Evolutionary conservation across 495 filamentous ascomycete species (phyloP).

Genomic region (Penicillium roqueforti): DNA sequence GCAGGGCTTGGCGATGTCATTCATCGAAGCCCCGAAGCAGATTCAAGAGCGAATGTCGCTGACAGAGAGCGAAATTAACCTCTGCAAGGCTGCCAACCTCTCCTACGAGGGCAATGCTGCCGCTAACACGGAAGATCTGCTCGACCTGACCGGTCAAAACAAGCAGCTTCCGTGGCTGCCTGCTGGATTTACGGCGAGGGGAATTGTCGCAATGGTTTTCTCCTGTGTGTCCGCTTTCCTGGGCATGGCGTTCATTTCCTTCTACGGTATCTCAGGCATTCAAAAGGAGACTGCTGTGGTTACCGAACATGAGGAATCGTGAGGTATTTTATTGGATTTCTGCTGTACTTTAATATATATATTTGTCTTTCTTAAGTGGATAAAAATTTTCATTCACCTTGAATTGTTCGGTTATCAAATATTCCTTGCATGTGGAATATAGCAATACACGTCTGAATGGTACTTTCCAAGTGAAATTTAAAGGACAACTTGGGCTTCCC

Average conservation of each 20-base stretch:
- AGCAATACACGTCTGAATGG: too few relatives aligned
- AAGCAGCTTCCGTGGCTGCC: slow-evolving; percentile 54
- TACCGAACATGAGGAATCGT: background rate
- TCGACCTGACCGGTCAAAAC: slow-evolving; percentile 63
- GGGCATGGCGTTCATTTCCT: slow-evolving; percentile 63
- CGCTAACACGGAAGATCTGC: slow-evolving; percentile 56
- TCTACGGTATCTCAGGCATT: slow-evolving; percentile 52
- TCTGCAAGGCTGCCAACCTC: slow-evolving; percentile 44
- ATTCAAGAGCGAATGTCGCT: slow-evolving; percentile 59
- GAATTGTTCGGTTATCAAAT: too few relatives aligned
- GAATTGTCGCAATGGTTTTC: slow-evolving; percentile 70
- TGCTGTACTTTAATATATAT: background rate
- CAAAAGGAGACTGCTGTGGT: background rate
- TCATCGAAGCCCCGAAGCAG: slow-evolving; percentile 56
- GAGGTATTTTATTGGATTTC: background rate
- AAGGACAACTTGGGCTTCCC: too few relatives aligned
- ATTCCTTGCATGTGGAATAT: too few relatives aligned
- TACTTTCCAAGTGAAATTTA: too few relatives aligned
- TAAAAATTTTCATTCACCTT: too few relatives aligned
- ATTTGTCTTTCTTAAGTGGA: too few relatives aligned
- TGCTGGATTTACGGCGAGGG: slow-evolving; percentile 65
- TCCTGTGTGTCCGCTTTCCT: slow-evolving; percentile 64
- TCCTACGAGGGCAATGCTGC: slow-evolving; percentile 69
- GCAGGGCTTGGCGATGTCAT: slow-evolving; percentile 38
- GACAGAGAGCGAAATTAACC: slow-evolving; percentile 57